Percentiles rank a stretch among this genome's conserved stretches.
Evolutionary conservation across 1,139 yeast genomes (phyloP).

Genomic region (Protomyces lactucae-debilis): DNA sequence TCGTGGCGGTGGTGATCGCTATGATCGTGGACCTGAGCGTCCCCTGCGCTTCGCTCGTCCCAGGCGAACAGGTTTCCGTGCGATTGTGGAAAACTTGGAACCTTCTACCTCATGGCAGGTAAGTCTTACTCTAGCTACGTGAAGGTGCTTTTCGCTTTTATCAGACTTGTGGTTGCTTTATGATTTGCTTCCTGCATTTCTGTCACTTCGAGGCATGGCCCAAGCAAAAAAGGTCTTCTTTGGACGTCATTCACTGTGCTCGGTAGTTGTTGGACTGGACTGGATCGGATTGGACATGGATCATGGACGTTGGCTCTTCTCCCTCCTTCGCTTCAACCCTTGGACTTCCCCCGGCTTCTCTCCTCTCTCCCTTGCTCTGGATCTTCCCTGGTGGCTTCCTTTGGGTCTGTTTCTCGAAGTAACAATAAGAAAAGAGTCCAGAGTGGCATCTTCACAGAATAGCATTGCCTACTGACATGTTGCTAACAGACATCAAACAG

Average conservation of each 20-base stretch:
- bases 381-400: not conserved
- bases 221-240: not conserved
- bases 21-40: slow-evolving; percentile 18
- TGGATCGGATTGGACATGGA: not conserved
- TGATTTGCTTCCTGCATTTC: too few species aligned
- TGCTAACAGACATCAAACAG: slow-evolving; percentile 25
- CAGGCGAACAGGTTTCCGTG: slow-evolving; percentile 34
- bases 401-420: not conserved
- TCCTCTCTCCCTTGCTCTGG: not conserved
- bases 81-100: slow-evolving; percentile 35
- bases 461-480: too few species aligned
- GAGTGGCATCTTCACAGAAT: too few species aligned
- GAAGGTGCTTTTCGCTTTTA: too few species aligned
- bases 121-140: slow-evolving; percentile 17
- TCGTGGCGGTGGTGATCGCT: slow-evolving; percentile 31
- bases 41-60: slow-evolving; percentile 34
- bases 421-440: not conserved
- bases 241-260: not conserved
- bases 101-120: slow-evolving; percentile 37
- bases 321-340: slow-evolving; percentile 7
- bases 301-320: not conserved
- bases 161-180: too few species aligned
- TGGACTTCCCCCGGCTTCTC: slow-evolving; percentile 11
- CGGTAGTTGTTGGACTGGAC: not conserved
- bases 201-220: not conserved